phyloP scores from a whole-genome alignment of 805 yeast species.

The Sungouiozyma intestinalis region DNA sequence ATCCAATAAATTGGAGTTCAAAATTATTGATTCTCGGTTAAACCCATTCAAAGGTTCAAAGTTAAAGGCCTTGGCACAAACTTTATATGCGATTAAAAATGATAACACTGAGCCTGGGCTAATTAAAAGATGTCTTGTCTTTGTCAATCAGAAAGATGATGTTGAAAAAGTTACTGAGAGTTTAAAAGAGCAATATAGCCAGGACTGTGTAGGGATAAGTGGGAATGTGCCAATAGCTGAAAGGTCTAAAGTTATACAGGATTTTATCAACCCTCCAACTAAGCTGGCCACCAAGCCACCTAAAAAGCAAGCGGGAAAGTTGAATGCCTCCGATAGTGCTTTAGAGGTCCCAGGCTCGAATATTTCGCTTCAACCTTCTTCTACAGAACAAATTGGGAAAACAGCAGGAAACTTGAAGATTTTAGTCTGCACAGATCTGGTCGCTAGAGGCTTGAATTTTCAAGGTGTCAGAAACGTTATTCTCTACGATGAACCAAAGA shows the following conservation, averaged over 20 bases:
- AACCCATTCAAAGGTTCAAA: slow-evolving; percentile 81
- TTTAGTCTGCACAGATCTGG: slow-evolving; percentile 75
- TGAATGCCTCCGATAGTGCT: not conserved
- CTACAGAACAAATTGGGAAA: not conserved
- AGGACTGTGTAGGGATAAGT: slow-evolving; percentile 54
- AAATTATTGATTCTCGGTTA: slow-evolving; percentile 63
- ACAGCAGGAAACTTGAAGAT: slow-evolving; percentile 39
- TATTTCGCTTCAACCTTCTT: slow-evolving; percentile 8
- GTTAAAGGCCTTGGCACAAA: slow-evolving; percentile 77
- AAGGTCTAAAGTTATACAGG: slow-evolving; percentile 44
- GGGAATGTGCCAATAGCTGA: slow-evolving; percentile 55
- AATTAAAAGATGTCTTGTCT: slow-evolving; percentile 73
- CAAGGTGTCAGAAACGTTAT: slow-evolving; percentile 71
- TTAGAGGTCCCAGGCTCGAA: slow-evolving; percentile 28
- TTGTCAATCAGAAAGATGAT: slow-evolving; percentile 65
- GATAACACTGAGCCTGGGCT: slow-evolving; percentile 72
- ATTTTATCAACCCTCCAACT: slow-evolving; percentile 56
- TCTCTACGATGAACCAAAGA: slow-evolving; percentile 75
- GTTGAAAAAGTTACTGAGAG: slow-evolving; percentile 49
- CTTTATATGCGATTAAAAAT: slow-evolving; percentile 70
- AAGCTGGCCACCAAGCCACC: slow-evolving; percentile 23
- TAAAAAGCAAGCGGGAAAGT: not conserved
- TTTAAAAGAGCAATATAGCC: slow-evolving; percentile 40
- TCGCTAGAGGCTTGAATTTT: slow-evolving; percentile 87
- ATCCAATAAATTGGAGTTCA: slow-evolving; percentile 65